Evolutionary conservation across 306 rosid species (phyloP).

Genomic region (Inga oerstediana): DNA sequence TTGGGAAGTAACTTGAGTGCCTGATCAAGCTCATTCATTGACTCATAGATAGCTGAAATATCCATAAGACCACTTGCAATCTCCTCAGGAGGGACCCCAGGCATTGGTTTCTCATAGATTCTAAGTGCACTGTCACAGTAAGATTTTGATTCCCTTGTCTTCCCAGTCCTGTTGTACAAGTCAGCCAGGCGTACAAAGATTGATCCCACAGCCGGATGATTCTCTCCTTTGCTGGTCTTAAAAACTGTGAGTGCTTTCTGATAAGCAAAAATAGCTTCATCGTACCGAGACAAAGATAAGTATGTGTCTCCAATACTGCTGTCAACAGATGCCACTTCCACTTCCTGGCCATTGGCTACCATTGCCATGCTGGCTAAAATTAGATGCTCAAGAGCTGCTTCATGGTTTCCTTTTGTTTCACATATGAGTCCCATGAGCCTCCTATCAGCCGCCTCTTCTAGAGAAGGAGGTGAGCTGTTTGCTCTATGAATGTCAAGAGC

Average conservation of each 20-base stretch:
- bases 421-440: constrained; percentile 97
- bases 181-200: constrained; percentile 86
- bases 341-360: constrained; percentile 85
- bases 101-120: constrained; percentile 80
- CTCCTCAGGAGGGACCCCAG: constrained; percentile 73
- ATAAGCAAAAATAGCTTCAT: constrained; percentile 81
- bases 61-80: constrained; percentile 82
- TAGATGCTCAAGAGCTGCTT: constrained; percentile 88
- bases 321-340: constrained; percentile 87
- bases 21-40: constrained; percentile 80
- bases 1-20: constrained; percentile 72
- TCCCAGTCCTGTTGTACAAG: constrained; percentile 78
- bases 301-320: constrained; percentile 92
- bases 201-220: constrained; percentile 82
- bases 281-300: constrained; percentile 76
- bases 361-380: constrained; percentile 90
- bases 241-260: constrained; percentile 82
- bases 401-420: constrained; percentile 87
- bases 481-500: constrained; percentile 83
- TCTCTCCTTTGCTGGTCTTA: constrained; percentile 86
- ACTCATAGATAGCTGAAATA: constrained; percentile 84
- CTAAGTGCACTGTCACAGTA: constrained; percentile 84
- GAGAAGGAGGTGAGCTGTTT: constrained; percentile 67
- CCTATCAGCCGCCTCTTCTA: constrained; percentile 92
- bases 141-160: constrained; percentile 71